These are phyloP conservation scores for Catunica adiposa DNA, from an alignment of 2,329 filamentous ascomycete genomes.

Conservation along the genomic window DNA sequence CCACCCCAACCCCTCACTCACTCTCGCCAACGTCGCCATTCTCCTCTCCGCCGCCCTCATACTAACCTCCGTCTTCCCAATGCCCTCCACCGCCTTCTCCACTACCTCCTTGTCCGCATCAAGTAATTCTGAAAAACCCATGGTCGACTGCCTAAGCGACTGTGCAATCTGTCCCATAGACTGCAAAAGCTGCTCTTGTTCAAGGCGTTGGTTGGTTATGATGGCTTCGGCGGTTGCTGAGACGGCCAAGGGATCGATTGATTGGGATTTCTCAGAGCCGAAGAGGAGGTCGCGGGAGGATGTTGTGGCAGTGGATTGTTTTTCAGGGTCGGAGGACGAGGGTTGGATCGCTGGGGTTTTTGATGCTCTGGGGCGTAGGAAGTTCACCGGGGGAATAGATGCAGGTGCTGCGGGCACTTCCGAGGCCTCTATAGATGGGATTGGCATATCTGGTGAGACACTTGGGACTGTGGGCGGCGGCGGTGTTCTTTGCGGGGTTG, in stretches of 20 bases:
- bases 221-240: constrained; percentile 50
- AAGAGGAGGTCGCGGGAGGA: constrained; percentile 7
- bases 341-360: background rate
- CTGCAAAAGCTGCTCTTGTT: constrained; percentile 68
- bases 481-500: constrained; percentile 36
- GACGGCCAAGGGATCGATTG: constrained; percentile 24
- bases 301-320: constrained; percentile 13
- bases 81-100: constrained; percentile 50
- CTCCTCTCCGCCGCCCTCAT: constrained; percentile 60
- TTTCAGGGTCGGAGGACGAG: background rate
- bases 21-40: constrained; percentile 60
- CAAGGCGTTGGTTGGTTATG: constrained; percentile 57
- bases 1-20: constrained; percentile 82
- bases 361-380: constrained; percentile 6
- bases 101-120: constrained; percentile 58
- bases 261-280: constrained; percentile 17
- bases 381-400: background rate
- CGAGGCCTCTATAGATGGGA: background rate
- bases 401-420: background rate
- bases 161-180: constrained; percentile 69
- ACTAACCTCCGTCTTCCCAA: constrained; percentile 59
- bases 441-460: constrained; percentile 6
- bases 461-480: constrained; percentile 23
- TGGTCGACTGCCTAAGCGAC: constrained; percentile 58
- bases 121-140: constrained; percentile 53